Base-by-base conservation (phyloP, 2,329 filamentous ascomycete genomes). In the Sphaerulina populicola region DNA sequence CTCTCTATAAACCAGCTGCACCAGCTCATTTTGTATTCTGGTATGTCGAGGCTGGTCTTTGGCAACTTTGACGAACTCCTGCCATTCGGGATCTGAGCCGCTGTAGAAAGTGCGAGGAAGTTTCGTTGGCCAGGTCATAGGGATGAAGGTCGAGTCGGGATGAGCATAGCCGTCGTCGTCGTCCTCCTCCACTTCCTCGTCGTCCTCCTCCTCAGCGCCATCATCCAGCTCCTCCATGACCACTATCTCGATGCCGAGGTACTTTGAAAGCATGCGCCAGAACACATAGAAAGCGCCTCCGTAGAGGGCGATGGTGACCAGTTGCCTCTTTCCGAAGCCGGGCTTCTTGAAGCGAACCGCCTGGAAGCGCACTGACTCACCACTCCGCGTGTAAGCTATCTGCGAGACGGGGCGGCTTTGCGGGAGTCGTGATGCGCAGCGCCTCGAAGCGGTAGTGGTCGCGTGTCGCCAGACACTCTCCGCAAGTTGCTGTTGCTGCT, bases 31-130 rank as follows among this genome's bases (percentile, higher is more conserved):
- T 63, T 69, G 66, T 49, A 75, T 68, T 38, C 66, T 68, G 36
- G 67, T 62, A 14, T 70, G 62, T 49, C 69, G 64, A 29, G 66
- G 44, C 23, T 64, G 63, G 57, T 78, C 71, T n/a, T 65, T 67
- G 6, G 71, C 66, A 12, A 77, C 57, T 45, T 69, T 71, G 41
- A 70, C 62, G 49, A 75, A 77, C 47, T 72, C 73, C 59, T 76
- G 71, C 75, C 74, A 77, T 56, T 77, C 75, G 2, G 74, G 74
- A 66, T 77, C 75, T n/a, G 69, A 72, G 21, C 71, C 73, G 58
- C 68, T 72, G 64, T 76, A 77, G 52, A 65, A 75, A 3, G 64
- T 68, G 33, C 63, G 60, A 3, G 68, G 70, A 49, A 68, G 59
- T 51, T 69, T 66, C 44, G 64, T 69, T n/a, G 72, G 66, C 57